Base-by-base conservation (phyloP, 495 filamentous ascomycete species). In the Lasiosphaeriaceae sp. region DNA sequence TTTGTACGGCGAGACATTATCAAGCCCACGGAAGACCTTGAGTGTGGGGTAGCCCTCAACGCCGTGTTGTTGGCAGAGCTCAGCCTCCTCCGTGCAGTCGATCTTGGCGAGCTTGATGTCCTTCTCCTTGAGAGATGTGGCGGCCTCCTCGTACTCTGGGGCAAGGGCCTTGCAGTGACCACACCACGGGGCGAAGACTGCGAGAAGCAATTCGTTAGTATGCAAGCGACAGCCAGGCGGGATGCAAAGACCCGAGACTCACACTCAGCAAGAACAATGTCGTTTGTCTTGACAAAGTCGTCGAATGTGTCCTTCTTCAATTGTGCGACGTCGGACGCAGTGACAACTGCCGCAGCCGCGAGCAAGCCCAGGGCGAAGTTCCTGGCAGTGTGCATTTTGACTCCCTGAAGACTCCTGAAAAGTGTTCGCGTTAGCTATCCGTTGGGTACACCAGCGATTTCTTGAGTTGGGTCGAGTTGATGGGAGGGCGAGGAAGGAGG, bases 1-100 rank as follows among this genome's bases (percentile, higher is more conserved):
- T 61, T 79, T 80, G 73, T 97, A 99, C 49, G 94, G 86, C 52
- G 83, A 81, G 66, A 86, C 79, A 62, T 87, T 90, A 2, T 96
- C 90, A n/a, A 77, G 76, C 53, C 94, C 94, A 59, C 94, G 92
- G 90, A 97, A 99, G 71, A 99, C 86, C 85, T 97, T 99, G 62
- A 99, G 80, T 52, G 94, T 99, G 23, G 94, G 94, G 78, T 97
- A 99, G 50, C 94, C 94, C 77, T 96, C 91, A 21, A 99, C 91
- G 51, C 90, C 92, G 63, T 88, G 90, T 59, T 81, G 74, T 73
- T 90, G 84, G 81, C 94, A 99, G 57, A 99, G 86, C 14, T 94
- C 90, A 56, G 87, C 78, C 79, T 99, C 90, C 62, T 84, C 92
- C 66, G 94, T 97, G 80, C 94, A 99, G 76, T 98, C 94, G 62